These are phyloP conservation scores for Xylaria sp. DNA, from an alignment of 2,329 filamentous ascomycete species.

Conservation along the genomic window DNA sequence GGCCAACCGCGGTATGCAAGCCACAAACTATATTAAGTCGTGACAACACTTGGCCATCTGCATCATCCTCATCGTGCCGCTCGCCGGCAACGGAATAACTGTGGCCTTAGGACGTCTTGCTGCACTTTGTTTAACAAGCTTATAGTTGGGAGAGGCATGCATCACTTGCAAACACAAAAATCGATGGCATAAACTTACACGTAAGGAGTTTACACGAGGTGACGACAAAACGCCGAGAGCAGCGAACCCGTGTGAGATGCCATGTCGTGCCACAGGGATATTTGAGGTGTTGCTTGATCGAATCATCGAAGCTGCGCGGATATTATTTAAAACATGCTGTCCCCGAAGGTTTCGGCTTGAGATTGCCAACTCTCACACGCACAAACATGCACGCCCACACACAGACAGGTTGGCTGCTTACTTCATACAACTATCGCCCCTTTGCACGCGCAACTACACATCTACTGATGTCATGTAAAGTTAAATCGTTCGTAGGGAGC, in stretches of 20 bases:
- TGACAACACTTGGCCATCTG: constrained; percentile 30
- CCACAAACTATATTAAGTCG: constrained; percentile 40
- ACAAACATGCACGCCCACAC: constrained; percentile 19
- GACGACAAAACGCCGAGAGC: constrained; percentile 25
- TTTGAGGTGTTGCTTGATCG: constrained; percentile 37
- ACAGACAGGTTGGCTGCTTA: constrained; percentile 20
- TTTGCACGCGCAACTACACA: constrained; percentile 22
- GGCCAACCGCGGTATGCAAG: constrained; percentile 37
- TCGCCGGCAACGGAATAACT: constrained; percentile 23
- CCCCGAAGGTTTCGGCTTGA: constrained; percentile 39
- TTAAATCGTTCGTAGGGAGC: constrained; percentile 11
- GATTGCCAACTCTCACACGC: constrained; percentile 40
- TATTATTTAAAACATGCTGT: constrained; percentile 34
- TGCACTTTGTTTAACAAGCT: neutral
- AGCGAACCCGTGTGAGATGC: constrained; percentile 32
- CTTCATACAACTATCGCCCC: constrained; percentile 10
- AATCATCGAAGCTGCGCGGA: constrained; percentile 37
- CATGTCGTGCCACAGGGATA: constrained; percentile 39
- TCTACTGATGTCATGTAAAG: constrained; percentile 18
- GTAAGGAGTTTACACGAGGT: constrained; percentile 24
- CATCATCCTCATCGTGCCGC: constrained; percentile 29
- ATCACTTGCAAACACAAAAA: constrained; percentile 16
- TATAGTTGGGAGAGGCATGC: constrained; percentile 23
- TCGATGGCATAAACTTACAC: neutral
- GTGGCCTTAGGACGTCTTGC: constrained; percentile 19